Evolutionary conservation across 371 early-diverging fungal species (phyloP).

Genomic region (Polyrhizophydium stewartii): DNA sequence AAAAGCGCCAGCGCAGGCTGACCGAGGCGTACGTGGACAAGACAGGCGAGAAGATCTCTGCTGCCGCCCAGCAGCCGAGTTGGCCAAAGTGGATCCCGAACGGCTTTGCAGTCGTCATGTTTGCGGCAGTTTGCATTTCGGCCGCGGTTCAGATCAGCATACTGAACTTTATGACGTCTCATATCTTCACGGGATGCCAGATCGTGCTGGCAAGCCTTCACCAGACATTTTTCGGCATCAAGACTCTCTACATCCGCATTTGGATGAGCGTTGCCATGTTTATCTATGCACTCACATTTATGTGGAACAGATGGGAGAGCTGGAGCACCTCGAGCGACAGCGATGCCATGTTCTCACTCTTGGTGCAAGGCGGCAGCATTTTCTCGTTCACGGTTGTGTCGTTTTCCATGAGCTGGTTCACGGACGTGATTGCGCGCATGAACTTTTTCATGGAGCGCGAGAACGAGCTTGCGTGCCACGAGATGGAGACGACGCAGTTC

Average conservation of each 20-base stretch:
- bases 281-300: too few species aligned
- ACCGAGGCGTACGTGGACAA: neutral
- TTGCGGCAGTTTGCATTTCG: neutral
- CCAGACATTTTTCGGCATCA: constrained; percentile 11
- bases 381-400: neutral
- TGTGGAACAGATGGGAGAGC: too few species aligned
- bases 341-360: too few species aligned
- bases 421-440: constrained; percentile 17
- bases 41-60: neutral
- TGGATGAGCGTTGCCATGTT: neutral
- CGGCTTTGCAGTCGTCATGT: neutral
- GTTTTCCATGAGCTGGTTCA: neutral
- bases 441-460: constrained; percentile 28
- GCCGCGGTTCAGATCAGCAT: neutral
- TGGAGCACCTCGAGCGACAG: too few species aligned
- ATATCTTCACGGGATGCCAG: neutral
- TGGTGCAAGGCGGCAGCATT: neutral
- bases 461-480: constrained; percentile 12
- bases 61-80: neutral
- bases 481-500: constrained; percentile 18
- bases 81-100: neutral
- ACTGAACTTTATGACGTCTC: neutral
- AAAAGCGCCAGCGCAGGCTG: neutral
- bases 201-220: neutral
- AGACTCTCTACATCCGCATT: constrained; percentile 9